Evolutionary conservation across 306 rosid species (phyloP).

Genomic region (Prosopis cineraria): DNA sequence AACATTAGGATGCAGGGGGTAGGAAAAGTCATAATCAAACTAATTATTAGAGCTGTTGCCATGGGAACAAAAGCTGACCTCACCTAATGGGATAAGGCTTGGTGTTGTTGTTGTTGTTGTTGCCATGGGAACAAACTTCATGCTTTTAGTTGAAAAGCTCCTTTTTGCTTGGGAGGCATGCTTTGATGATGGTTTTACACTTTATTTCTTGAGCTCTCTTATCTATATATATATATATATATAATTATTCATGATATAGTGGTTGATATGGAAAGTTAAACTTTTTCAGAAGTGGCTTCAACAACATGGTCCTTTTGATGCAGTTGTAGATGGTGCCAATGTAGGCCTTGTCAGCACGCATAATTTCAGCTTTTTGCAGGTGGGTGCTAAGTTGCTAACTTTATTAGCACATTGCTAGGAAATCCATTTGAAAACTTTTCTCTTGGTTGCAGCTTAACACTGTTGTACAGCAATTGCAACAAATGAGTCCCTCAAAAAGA

Average conservation of each 20-base stretch:
- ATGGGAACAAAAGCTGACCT: too few species aligned
- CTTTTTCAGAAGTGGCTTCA: conserved; percentile 83
- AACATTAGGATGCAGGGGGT: neutral
- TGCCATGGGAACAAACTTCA: neutral
- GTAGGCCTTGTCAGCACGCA: conserved; percentile 55
- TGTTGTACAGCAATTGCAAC: conserved; percentile 57
- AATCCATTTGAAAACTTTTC: conserved; percentile 35
- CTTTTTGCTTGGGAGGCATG: conserved; percentile 23
- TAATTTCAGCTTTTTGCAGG: conserved; percentile 67
- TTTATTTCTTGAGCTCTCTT: conserved; percentile 35
- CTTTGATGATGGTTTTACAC: conserved; percentile 16
- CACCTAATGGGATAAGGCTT: too few species aligned
- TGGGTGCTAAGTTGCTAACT: conserved; percentile 39
- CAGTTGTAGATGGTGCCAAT: conserved; percentile 94
- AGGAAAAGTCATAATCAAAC: neutral
- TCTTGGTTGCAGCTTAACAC: conserved; percentile 65
- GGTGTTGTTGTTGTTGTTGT: too few species aligned
- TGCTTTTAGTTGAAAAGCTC: conserved; percentile 1
- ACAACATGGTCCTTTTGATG: conserved; percentile 83
- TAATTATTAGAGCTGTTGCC: neutral
- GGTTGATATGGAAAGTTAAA: conserved; percentile 53
- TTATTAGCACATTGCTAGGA: conserved; percentile 23
- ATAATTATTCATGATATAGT: conserved; percentile 32
- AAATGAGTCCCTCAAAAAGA: conserved; percentile 76
- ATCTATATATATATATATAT: too few species aligned